Evolutionary conservation across 345 rosid genomes (phyloP).

Genomic region (Durio zibethinus): DNA sequence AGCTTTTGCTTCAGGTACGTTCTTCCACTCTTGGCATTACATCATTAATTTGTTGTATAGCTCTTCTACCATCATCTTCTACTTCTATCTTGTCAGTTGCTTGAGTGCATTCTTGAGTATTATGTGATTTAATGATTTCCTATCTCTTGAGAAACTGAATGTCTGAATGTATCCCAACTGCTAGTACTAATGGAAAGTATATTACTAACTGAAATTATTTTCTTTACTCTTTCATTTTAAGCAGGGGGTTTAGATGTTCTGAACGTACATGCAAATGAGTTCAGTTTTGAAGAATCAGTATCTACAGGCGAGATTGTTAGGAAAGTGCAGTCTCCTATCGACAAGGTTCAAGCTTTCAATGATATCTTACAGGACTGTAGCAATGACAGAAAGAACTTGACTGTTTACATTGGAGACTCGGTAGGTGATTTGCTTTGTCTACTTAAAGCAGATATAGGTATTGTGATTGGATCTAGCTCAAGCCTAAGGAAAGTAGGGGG

Average conservation of each 20-base stretch:
- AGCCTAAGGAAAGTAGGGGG: conserved; percentile 80
- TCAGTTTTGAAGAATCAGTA: conserved; percentile 53
- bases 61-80: background rate
- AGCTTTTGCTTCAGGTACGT: conserved; percentile 67
- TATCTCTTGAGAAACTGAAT: background rate
- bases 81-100: background rate
- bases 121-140: background rate
- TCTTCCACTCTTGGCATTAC: background rate
- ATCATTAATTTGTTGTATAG: background rate
- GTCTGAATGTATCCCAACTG: background rate
- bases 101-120: background rate
- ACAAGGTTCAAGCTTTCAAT: conserved; percentile 65
- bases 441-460: conserved; percentile 88
- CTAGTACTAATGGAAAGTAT: background rate
- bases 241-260: conserved; percentile 62
- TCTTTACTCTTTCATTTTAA: background rate
- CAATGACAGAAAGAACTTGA: conserved; percentile 42
- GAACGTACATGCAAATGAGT: conserved; percentile 79
- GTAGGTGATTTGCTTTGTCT: conserved; percentile 93
- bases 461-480: conserved; percentile 74
- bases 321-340: conserved; percentile 69
- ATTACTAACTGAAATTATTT: background rate
- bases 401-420: conserved; percentile 83
- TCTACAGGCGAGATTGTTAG: conserved; percentile 75
- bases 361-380: conserved; percentile 35